Evolutionary conservation across 1,284 basidiomycete genomes (phyloP), one percentile per base, ranked within the genome.

Genomic region (Cutaneotrichosporon cavernicola): DNA sequence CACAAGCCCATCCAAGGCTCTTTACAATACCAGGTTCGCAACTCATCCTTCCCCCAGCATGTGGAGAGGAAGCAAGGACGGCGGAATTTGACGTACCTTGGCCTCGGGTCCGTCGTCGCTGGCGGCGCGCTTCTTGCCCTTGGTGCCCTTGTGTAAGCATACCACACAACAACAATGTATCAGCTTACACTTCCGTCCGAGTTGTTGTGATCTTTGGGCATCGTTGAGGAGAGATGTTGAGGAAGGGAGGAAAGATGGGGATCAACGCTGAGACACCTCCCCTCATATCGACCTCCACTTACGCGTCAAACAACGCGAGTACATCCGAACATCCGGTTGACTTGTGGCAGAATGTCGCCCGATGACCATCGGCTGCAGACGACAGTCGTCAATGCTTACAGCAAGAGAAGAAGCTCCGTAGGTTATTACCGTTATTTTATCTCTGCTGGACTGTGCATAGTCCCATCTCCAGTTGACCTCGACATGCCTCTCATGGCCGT

Each of bases 201-300:
- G 57, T n/a, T 58, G 34, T 11, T 57, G 14, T 16, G 21, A 18
- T n/a, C 46, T n/a, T 58, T 58, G n/a, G 43, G 46, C 57, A 58
- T 58, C 31, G 14, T 50, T 26, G 40, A 5, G 16, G 9, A 58
- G 5, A n/a, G n/a, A 40, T 8, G 38, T 26, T 43, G 55, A 43
- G 9, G 10, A 9, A 18, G 55, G 14, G 16, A 56, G 22, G 22
- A 16, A 16, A 38, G 21, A 11, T n/a, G 13, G 36, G 1, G 21
- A 21, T 40, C 26, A 26, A 2, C 26, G 3, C 26, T 36, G 34
- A 18, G 53, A 21, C 34, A 56, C 21, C 21, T 56, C 13, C 38
- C 8, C 38, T 40, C 38, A 40, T 11, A 4, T n/a, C 43, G 9
- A 46, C 22, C 36, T 40, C 36, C 36, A 56, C 36, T 38, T 22